Evolutionary conservation across 2,329 filamentous ascomycete species (phyloP).

Genomic region (Fusarium avenaceum): DNA sequence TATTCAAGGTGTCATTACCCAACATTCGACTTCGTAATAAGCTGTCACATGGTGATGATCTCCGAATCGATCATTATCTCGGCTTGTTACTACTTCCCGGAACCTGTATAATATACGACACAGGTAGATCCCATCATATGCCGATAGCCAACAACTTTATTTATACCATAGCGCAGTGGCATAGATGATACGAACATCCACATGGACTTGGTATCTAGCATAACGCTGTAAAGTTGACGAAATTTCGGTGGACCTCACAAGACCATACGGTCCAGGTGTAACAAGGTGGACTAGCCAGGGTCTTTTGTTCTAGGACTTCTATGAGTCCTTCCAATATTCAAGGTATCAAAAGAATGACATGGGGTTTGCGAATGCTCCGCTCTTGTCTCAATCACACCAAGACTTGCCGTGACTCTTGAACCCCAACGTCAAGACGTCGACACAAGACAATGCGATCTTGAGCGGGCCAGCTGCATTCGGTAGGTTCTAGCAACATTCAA

Average conservation of each 20-base stretch:
- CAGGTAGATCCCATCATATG: constrained; percentile 8
- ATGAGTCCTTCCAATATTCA: constrained; percentile 41
- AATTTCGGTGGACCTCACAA: constrained; percentile 36
- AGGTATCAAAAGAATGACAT: constrained; percentile 27
- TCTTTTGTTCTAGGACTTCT: constrained; percentile 35
- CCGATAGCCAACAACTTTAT: constrained; percentile 7
- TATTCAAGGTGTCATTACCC: background rate
- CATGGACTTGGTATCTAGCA: too few species aligned
- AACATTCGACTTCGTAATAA: background rate
- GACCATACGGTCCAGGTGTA: constrained; percentile 26
- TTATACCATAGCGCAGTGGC: background rate
- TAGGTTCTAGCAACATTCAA: too few species aligned
- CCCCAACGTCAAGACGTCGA: background rate
- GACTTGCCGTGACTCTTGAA: background rate
- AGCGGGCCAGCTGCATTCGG: background rate
- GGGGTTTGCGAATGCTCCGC: constrained; percentile 2
- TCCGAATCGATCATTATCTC: background rate
- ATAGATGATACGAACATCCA: constrained; percentile 1
- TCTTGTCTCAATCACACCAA: constrained; percentile 16
- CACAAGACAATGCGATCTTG: background rate
- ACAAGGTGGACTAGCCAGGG: constrained; percentile 17
- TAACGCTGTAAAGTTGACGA: constrained; percentile 23
- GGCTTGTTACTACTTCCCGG: background rate
- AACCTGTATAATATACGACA: background rate
- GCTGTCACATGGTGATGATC: constrained; percentile 19